These are phyloP conservation scores for Acanthamoeba lenticulata DNA, from an alignment of 208 protist genomes.

Conservation along the genomic window DNA sequence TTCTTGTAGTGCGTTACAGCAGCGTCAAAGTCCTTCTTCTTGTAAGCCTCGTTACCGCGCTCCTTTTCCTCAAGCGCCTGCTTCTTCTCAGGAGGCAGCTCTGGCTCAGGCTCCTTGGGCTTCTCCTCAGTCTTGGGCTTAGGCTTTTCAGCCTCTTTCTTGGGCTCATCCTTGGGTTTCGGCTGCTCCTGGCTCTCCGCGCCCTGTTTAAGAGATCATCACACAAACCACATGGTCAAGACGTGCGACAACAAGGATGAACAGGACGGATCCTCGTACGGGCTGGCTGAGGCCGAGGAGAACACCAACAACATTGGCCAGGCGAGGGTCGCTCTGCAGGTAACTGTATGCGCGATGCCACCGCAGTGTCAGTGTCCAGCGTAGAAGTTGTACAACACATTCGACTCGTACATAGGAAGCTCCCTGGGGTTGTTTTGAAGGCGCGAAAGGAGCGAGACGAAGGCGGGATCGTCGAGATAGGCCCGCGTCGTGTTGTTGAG, in stretches of 20 bases:
- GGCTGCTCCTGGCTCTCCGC: not conserved
- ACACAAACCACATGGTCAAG: too few species aligned
- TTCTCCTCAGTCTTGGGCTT: conserved; percentile 43
- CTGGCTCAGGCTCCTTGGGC: conserved; percentile 57
- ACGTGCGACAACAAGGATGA: too few species aligned
- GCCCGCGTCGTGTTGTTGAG: not conserved
- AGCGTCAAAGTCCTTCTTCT: conserved; percentile 94
- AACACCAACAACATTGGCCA: conserved; percentile 62
- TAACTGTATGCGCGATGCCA: not conserved
- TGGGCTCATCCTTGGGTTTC: conserved; percentile 70
- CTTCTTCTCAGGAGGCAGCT: conserved; percentile 38
- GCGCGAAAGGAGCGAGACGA: conserved; percentile 39
- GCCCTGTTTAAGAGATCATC: not conserved
- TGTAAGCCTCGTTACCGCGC: conserved; percentile 95
- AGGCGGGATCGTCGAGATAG: conserved; percentile 68
- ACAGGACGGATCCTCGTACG: not conserved
- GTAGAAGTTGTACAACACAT: not conserved
- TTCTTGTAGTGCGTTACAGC: conserved; percentile 82
- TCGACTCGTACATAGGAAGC: not conserved
- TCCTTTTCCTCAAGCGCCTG: conserved; percentile 84
- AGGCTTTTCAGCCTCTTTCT: conserved; percentile 14
- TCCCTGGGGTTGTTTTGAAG: conserved; percentile 58
- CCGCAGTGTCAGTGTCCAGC: not conserved
- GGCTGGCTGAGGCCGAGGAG: conserved; percentile 71
- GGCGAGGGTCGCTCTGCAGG: conserved; percentile 70